Percentiles rank a stretch among this genome's conserved stretches.
phyloP scores from a whole-genome alignment of 2,329 filamentous ascomycete genomes.

The Fusarium sterilihyphosum region DNA sequence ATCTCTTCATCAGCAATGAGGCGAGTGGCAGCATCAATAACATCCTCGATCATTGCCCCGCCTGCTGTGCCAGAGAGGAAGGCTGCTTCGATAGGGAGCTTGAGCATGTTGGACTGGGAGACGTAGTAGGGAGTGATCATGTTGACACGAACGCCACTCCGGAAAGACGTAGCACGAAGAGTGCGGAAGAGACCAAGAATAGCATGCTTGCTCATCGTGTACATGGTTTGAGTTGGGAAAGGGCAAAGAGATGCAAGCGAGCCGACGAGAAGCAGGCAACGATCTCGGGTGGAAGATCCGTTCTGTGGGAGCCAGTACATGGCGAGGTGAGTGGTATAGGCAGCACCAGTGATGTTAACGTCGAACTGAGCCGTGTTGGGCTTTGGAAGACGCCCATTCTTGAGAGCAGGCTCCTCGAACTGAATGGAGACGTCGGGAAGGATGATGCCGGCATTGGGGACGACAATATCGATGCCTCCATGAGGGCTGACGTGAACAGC shows the following conservation, averaged over 20 bases:
- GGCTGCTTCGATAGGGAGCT: constrained; percentile 56
- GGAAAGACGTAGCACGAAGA: constrained; percentile 59
- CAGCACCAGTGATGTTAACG: constrained; percentile 71
- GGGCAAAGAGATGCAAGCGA: constrained; percentile 67
- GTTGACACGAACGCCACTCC: constrained; percentile 68
- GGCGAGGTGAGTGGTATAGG: constrained; percentile 73
- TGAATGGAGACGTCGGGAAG: constrained; percentile 40
- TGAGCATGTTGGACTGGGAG: constrained; percentile 66
- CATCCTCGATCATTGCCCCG: constrained; percentile 64
- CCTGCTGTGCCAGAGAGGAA: constrained; percentile 64
- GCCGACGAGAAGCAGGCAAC: constrained; percentile 70
- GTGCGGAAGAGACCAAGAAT: constrained; percentile 72
- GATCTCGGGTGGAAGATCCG: constrained; percentile 52
- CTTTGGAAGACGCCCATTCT: constrained; percentile 53
- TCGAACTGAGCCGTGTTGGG: constrained; percentile 65
- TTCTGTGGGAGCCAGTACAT: constrained; percentile 54
- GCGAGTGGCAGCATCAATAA: constrained; percentile 71
- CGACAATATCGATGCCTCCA: constrained; percentile 68
- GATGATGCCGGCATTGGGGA: constrained; percentile 73
- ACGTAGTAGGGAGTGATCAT: constrained; percentile 74
- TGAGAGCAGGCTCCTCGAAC: constrained; percentile 60
- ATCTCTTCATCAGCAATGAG: constrained; percentile 68
- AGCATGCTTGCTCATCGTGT: constrained; percentile 72
- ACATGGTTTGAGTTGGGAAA: constrained; percentile 59
- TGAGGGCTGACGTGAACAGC: constrained; percentile 64